Base-by-base conservation (phyloP, 2,329 filamentous ascomycete species). In the Hypocreales sp. region DNA sequence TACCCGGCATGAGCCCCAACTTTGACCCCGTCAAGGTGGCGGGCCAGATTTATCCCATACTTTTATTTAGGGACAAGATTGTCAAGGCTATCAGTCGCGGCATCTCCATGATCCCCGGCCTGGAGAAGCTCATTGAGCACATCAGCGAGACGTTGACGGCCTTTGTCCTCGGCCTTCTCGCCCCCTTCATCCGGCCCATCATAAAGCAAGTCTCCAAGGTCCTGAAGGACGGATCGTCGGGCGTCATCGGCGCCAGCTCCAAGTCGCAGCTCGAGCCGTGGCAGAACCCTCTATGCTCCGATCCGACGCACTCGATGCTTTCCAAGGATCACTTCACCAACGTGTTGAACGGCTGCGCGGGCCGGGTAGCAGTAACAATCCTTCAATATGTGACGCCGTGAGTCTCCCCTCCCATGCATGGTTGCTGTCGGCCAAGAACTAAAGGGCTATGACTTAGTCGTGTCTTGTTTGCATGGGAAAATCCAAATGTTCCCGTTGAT, bases 91-190 rank as follows among this genome's bases (percentile, higher is more conserved):
- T 98, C 50, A 83, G 74, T 44, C 69, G 72, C 21, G 78, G 84
- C 28, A 83, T 95, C 38, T 74, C 84, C 41, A 94, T 92, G 58
- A 79, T 98, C 21, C 90, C 90, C 0, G 87, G 87, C 1, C 64
- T 98, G 4, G 83, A 93, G 53, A 66, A 76, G 34, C 61, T 94
- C n/a, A 72, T 95, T 14, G 87, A 95, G 37, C 87, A 83, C 41
- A 92, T 98, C 42, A 82, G 79, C 30, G 90, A 98, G 56, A 87
- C 80, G 2, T 62, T 98, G 22, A 93, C 87, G 0, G 66, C 93
- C 6, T 95, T 95, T 47, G 72, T 98, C 27, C 67, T 98, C 35
- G 86, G 84, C 5, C 67, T 98, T 2, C 65, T 98, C 12, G 82
- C 90, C 1, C 90, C 90, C 0, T 95, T 92, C 50, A 69, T 98